Conservation (phyloP, 768 basidiomycete species). For the Mrakia frigida region DNA sequence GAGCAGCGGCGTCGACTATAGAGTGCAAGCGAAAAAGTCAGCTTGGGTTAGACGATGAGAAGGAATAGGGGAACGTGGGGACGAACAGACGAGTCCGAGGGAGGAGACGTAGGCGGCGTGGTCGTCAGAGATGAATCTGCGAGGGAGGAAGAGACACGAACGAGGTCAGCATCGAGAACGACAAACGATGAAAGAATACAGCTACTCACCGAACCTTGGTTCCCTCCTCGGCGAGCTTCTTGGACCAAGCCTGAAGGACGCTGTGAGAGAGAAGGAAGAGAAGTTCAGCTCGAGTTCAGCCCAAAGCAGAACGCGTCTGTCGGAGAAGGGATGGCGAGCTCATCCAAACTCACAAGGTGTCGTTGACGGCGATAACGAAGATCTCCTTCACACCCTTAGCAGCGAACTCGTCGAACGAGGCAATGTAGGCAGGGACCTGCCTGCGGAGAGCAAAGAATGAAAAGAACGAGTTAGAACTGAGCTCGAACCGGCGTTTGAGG, state of each 20-base stretch:
- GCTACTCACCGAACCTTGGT: constrained; percentile 29
- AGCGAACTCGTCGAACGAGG: constrained; percentile 25
- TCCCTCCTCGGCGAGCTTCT: constrained; percentile 31
- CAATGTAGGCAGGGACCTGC: constrained; percentile 30
- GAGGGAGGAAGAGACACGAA: neutral
- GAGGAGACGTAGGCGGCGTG: constrained; percentile 16
- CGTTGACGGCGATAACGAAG: constrained; percentile 27
- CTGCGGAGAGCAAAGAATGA: neutral
- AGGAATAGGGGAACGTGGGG: neutral
- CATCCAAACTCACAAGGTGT: constrained; percentile 11
- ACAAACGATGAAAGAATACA: neutral
- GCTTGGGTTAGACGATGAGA: neutral
- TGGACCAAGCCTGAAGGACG: constrained; percentile 30
- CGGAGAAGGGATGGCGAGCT: too few relatives aligned
- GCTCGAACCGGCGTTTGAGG: neutral
- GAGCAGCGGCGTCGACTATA: neutral
- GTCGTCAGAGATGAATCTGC: constrained; percentile 30
- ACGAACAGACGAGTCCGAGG: constrained; percentile 26
- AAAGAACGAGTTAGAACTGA: neutral
- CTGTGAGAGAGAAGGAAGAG: too few relatives aligned
- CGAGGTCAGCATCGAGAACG: neutral
- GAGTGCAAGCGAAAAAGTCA: too few relatives aligned
- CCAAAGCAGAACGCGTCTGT: too few relatives aligned
- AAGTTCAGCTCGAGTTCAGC: too few relatives aligned
- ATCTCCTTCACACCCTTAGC: constrained; percentile 31